Evolutionary conservation across 106 monocot genomes (phyloP).

Genomic region (Gastrodia elata): DNA sequence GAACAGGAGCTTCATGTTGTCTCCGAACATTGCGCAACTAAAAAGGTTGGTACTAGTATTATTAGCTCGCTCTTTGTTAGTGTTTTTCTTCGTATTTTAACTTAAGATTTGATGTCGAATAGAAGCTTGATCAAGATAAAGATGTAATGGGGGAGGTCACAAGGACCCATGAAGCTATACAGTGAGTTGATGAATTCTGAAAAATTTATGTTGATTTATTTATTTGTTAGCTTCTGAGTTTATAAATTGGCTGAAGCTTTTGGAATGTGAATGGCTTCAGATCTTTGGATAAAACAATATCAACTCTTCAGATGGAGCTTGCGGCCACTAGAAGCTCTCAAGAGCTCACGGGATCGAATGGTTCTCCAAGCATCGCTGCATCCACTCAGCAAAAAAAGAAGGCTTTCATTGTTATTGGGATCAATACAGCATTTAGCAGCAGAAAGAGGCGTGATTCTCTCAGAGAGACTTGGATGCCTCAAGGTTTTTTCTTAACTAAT

Average conservation of each 20-base stretch:
- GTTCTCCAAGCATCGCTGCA: slow-evolving; percentile 26
- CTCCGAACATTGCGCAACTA: slow-evolving; percentile 40
- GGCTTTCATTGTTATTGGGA: slow-evolving; percentile 92
- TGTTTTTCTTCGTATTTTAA: background rate
- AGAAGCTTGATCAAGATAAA: slow-evolving; percentile 39
- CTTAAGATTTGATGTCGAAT: background rate
- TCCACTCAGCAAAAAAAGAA: slow-evolving; percentile 49
- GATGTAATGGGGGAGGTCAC: slow-evolving; percentile 70
- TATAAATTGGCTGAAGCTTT: background rate
- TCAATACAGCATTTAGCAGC: slow-evolving; percentile 97
- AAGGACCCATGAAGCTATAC: slow-evolving; percentile 77
- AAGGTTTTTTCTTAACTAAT: slow-evolving; percentile 35
- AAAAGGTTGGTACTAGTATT: slow-evolving; percentile 24
- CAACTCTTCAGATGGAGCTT: slow-evolving; percentile 89
- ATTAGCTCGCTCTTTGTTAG: background rate
- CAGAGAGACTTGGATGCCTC: slow-evolving; percentile 94
- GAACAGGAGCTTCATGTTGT: slow-evolving; percentile 52
- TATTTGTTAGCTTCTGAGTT: background rate
- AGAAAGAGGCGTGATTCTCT: slow-evolving; percentile 91
- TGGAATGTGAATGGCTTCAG: slow-evolving; percentile 26
- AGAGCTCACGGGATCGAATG: slow-evolving; percentile 29
- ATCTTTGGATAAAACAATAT: slow-evolving; percentile 81
- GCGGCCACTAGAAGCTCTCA: slow-evolving; percentile 63
- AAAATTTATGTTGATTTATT: slow-evolving; percentile 2
- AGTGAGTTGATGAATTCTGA: slow-evolving; percentile 30